Percentiles rank a stretch among this genome's conserved stretches.
These are phyloP conservation scores for Tubosaeta sp. DNA, from an alignment of 768 basidiomycete species.

Conservation along the genomic window DNA sequence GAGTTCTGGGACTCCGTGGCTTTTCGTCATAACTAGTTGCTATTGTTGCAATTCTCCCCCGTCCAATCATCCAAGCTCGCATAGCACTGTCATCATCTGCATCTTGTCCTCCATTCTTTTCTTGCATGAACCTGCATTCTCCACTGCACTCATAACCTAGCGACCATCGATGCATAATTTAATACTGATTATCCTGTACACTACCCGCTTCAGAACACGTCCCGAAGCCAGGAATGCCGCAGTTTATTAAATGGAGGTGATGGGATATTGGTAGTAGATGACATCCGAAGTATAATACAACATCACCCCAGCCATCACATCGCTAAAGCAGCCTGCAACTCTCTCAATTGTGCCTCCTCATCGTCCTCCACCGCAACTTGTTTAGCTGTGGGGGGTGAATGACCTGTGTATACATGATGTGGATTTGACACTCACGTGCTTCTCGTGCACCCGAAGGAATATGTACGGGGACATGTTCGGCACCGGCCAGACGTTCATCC, in stretches of 20 bases:
- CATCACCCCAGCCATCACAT: constrained; percentile 48
- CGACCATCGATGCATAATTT: constrained; percentile 32
- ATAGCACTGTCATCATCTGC: constrained; percentile 23
- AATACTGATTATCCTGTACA: constrained; percentile 37
- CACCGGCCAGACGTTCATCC: constrained; percentile 77
- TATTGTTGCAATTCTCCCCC: constrained; percentile 5
- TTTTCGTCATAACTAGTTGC: constrained; percentile 35
- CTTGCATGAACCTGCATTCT: constrained; percentile 25
- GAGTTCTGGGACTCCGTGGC: constrained; percentile 75
- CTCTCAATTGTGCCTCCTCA: constrained; percentile 85
- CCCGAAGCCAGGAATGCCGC: constrained; percentile 21
- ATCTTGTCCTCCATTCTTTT: constrained; percentile 21
- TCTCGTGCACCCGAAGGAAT: constrained; percentile 58
- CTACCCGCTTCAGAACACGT: constrained; percentile 24
- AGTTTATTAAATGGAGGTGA: constrained; percentile 27
- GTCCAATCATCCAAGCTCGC: constrained; percentile 11
- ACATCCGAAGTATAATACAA: constrained; percentile 14
- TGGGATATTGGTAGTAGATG: constrained; percentile 35
- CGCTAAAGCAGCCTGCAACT: constrained; percentile 82
- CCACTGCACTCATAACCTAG: constrained; percentile 27
- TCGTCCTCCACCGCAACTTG: constrained; percentile 69
- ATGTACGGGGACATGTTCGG: constrained; percentile 88
- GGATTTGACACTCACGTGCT: constrained; percentile 41
- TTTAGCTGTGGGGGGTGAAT: constrained; percentile 25
- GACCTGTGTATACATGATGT: not conserved